phyloP scores from a whole-genome alignment of 805 yeast genomes.

The Candida gorgasii region DNA sequence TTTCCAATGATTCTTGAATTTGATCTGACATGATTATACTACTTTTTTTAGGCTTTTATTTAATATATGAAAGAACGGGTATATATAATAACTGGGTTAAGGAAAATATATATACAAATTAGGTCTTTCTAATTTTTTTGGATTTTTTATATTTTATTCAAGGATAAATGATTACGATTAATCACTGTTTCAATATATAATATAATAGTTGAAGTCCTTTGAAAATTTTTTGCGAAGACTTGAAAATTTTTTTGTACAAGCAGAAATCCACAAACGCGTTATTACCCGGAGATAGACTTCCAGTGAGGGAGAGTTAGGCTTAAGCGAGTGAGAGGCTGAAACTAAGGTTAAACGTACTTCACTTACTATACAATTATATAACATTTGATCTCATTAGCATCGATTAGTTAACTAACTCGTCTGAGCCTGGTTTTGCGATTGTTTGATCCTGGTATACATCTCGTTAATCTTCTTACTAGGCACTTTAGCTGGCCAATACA shows the following conservation, averaged over 20 bases:
- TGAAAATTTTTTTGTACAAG: slow-evolving; percentile 13
- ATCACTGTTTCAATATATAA: background rate
- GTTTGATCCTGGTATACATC: slow-evolving; percentile 68
- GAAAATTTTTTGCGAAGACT: slow-evolving; percentile 8
- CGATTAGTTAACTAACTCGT: no score
- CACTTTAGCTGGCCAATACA: slow-evolving; percentile 88
- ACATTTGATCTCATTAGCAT: no score
- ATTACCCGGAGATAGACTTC: slow-evolving; percentile 6
- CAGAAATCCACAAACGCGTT: slow-evolving; percentile 4
- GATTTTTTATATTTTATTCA: slow-evolving; percentile 2
- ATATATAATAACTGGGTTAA: slow-evolving; percentile 3
- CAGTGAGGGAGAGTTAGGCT: no score
- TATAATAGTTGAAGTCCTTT: background rate
- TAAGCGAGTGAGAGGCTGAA: no score
- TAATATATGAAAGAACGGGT: background rate
- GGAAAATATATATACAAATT: slow-evolving; percentile 7
- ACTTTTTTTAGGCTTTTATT: slow-evolving; percentile 11
- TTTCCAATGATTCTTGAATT: slow-evolving; percentile 48
- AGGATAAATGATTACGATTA: slow-evolving; percentile 1
- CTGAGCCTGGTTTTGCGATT: slow-evolving; percentile 2
- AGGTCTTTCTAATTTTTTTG: slow-evolving; percentile 6
- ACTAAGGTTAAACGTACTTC: no score
- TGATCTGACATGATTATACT: slow-evolving; percentile 31
- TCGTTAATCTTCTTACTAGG: slow-evolving; percentile 68
- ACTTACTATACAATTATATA: no score